phyloP scores from a whole-genome alignment of 805 yeast species.

The Starmerella cellae region DNA sequence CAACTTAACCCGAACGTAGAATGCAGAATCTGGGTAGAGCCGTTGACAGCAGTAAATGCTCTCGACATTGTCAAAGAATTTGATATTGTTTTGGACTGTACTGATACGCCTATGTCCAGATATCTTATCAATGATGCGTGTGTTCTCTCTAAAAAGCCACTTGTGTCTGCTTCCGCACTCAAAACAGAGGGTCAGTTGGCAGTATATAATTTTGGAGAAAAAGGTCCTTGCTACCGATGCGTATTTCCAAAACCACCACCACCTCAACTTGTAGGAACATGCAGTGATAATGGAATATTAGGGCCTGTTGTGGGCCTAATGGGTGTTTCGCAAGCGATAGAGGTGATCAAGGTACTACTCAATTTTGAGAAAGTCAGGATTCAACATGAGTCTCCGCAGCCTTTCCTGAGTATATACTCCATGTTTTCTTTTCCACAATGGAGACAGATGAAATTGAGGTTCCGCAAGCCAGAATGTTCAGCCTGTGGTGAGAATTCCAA shows the following conservation, averaged over 20 bases:
- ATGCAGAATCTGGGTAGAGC: constrained; percentile 33
- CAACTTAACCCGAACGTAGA: constrained; percentile 56
- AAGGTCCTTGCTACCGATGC: constrained; percentile 85
- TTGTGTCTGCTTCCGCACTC: constrained; percentile 85
- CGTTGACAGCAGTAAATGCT: constrained; percentile 39
- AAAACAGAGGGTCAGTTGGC: constrained; percentile 83
- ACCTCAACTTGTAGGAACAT: constrained; percentile 65
- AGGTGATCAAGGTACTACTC: constrained; percentile 61
- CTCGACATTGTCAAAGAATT: constrained; percentile 48
- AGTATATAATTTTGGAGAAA: constrained; percentile 52
- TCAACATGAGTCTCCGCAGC: not conserved
- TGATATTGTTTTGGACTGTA: constrained; percentile 79
- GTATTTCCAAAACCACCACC: constrained; percentile 85
- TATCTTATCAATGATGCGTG: constrained; percentile 79
- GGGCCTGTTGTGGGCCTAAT: constrained; percentile 94
- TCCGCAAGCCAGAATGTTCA: constrained; percentile 43
- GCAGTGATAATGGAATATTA: constrained; percentile 85
- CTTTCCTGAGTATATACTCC: constrained; percentile 41
- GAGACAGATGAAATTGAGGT: constrained; percentile 69
- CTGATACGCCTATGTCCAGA: constrained; percentile 81
- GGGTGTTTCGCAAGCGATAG: constrained; percentile 82
- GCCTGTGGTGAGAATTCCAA: constrained; percentile 48
- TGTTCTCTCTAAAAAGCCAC: constrained; percentile 51
- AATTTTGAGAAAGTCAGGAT: constrained; percentile 37
- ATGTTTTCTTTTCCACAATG: constrained; percentile 39